Evolutionary conservation across 2,329 filamentous ascomycete species (phyloP).

Genomic region (Colletotrichum sublineola): DNA sequence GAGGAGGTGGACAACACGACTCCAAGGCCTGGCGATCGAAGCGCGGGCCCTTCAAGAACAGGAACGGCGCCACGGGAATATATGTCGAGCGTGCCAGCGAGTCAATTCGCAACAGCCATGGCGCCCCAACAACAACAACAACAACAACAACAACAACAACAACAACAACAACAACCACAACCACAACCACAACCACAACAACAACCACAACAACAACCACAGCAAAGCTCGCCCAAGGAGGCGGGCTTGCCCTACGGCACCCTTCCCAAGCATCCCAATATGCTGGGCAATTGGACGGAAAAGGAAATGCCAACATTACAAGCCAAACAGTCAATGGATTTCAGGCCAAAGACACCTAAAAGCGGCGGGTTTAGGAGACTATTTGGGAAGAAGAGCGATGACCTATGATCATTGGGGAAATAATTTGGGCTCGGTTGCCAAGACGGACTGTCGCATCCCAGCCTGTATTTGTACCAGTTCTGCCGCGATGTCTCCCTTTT

Average conservation of each 20-base stretch:
- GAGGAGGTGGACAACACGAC: slow-evolving; percentile 33
- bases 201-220: slow-evolving; percentile 26
- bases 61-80: slow-evolving; percentile 30
- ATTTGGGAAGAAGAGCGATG: slow-evolving; percentile 52
- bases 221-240: slow-evolving; percentile 36
- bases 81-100: slow-evolving; percentile 35
- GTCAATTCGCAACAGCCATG: slow-evolving; percentile 38
- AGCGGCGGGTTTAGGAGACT: slow-evolving; percentile 55
- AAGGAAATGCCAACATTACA: slow-evolving; percentile 42
- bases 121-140: slow-evolving; percentile 23
- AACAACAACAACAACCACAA: no score
- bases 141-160: no score
- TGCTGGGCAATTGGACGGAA: slow-evolving; percentile 29
- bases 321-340: slow-evolving; percentile 44
- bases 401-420: slow-evolving; percentile 17
- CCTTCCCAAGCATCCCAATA: slow-evolving; percentile 40
- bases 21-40: slow-evolving; percentile 24
- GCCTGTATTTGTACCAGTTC: slow-evolving; percentile 8
- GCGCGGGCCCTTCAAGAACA: slow-evolving; percentile 31
- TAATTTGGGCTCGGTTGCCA: neutral
- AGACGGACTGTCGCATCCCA: neutral
- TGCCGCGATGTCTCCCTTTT: slow-evolving; percentile 1
- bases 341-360: slow-evolving; percentile 51
- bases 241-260: slow-evolving; percentile 37
- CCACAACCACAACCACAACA: no score